Base-by-base conservation (phyloP, 495 filamentous ascomycete genomes). In the Podospora sp. region DNA sequence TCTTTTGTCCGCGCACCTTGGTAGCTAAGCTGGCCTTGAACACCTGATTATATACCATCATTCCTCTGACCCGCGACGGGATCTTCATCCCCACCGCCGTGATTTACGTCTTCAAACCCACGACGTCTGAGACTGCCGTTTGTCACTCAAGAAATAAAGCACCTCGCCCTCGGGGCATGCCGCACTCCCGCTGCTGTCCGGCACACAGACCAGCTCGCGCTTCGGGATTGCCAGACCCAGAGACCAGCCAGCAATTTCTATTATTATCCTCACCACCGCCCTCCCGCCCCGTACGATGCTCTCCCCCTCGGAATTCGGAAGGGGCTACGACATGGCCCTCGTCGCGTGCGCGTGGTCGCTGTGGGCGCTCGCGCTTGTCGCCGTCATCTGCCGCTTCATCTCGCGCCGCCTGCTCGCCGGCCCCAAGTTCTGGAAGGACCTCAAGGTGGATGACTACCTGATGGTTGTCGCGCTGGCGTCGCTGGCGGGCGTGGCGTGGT, bases 401-500 rank as follows among this genome's bases (percentile, higher is more conserved):
- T 26, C 52, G 9, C 52, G 52, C 2, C 52, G 52, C 2, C 14
- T 55, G 3, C 20, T 24, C 9, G 8, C 52, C 25, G 52, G 52
- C 2, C 52, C 52, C 40, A 26, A 24, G 21, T 55, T 26, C 52
- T 55, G 20, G 20, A 22, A 26, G 24, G 52, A 55, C n/a, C 52
- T 55, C 52, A 22, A 24, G 20, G 14, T n/a, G 2, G 52, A 55
- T 26, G 52, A 55, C n/a, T 55, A 55, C 52, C 2, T 22, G 21
- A 55, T 55, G 52, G 9, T 55, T 12, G 9, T 55, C 14, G 52
- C 52, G 52, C 25, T 55, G 20, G 16, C 14, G 9, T 22, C 9
- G 20, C 52, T 55, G 5, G 24, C 52, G 21, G 52, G 52, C 7
- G 21, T 55, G 21, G 52, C 25, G 2, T 24, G 80, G 11, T 81